Evolutionary conservation across 2,329 filamentous ascomycete species (phyloP).

Genomic region (Nemania sp.): DNA sequence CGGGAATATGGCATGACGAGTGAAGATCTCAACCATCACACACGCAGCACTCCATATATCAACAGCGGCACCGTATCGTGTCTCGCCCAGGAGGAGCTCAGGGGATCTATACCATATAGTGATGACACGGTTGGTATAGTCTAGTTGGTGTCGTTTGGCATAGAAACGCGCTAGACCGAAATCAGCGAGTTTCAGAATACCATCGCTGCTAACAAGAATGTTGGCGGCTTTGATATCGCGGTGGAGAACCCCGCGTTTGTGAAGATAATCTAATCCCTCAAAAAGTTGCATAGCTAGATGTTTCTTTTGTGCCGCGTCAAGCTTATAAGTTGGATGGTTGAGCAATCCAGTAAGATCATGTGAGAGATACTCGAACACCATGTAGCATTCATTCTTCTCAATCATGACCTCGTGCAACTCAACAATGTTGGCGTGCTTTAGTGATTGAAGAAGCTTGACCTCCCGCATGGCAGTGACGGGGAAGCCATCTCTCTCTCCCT

Average conservation of each 20-base stretch:
- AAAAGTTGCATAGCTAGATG: conserved; percentile 92
- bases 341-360: conserved; percentile 94
- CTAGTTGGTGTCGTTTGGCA: conserved; percentile 84
- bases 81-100: conserved; percentile 88
- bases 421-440: conserved; percentile 82
- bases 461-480: conserved; percentile 89
- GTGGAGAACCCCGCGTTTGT: conserved; percentile 90
- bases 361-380: conserved; percentile 98
- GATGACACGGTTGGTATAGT: conserved; percentile 98
- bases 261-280: conserved; percentile 90
- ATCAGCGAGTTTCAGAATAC: conserved; percentile 89
- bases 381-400: conserved; percentile 97
- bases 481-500: conserved; percentile 88
- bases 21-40: conserved; percentile 96
- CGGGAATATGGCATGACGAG: conserved; percentile 88
- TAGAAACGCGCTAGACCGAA: conserved; percentile 97
- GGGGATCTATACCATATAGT: conserved; percentile 98
- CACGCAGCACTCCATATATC: conserved; percentile 98
- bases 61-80: conserved; percentile 84
- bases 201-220: conserved; percentile 88
- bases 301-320: conserved; percentile 87
- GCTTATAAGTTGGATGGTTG: conserved; percentile 89
- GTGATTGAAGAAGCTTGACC: conserved; percentile 87
- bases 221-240: conserved; percentile 99
- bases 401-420: conserved; percentile 93